Base-by-base conservation (phyloP, 192 early-diverging fungal species). In the Coemansia sp. region DNA sequence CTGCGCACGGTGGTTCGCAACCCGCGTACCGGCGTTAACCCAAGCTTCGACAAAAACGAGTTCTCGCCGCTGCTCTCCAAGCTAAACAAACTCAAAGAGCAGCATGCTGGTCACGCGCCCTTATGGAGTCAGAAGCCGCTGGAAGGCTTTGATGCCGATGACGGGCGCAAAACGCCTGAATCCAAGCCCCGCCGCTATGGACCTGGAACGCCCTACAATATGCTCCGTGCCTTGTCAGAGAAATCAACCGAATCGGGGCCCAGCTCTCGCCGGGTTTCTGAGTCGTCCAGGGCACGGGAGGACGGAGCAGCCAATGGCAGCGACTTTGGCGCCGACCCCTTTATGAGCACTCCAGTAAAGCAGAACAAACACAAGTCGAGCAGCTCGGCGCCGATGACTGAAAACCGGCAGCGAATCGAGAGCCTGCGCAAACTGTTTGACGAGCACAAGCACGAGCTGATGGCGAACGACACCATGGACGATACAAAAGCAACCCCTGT, bases 371-470 rank as follows among this genome's bases (percentile, higher is more conserved):
- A 8, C 18, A 10, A 32, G 2, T 11, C 30, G 7, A 39, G 31
- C 14, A 45, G 45, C 3, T 37, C 66, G 6, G 60, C 66, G 21
- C 43, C 58, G 14, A 43, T 11, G 23, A 47, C 66, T 3, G 66
- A 62, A n/a, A 38, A 53, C 21, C 49, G 55, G n/a, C 16, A 51
- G 55, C 70, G 70, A 32, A 52, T 73, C 12, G 32, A 73, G n/a
- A 62, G 53, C 20, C 42, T 73, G 58, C 53, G 59, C n/a, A 55
- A 51, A 51, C 62, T 51, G 42, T 73, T 73, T 57, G 46, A 36
- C 43, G 18, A 49, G 40, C 40, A 17, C 8, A 32, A 52, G 31
- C 9, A 17, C 34, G 42, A 64, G 2, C 30, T 28, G 18, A 31
- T 41, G 40, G 5, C 31, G 16, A 45, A 20, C 34, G 30, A 37